These are phyloP conservation scores for Cadophora gregata DNA, from an alignment of 2,329 filamentous ascomycete species.

Conservation along the genomic window DNA sequence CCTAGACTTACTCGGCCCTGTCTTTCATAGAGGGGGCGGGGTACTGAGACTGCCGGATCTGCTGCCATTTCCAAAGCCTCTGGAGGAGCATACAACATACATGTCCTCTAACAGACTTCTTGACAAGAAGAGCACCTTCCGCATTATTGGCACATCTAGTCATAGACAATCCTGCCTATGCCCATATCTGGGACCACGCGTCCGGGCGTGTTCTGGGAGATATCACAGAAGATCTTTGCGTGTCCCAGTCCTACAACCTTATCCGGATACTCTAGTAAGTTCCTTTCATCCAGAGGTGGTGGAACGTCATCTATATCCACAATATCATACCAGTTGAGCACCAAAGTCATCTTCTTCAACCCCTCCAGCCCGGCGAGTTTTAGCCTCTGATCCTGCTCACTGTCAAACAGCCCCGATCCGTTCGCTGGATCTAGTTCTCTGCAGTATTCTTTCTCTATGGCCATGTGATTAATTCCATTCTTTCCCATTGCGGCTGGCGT, in stretches of 20 bases:
- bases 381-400: neutral
- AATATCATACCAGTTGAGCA: neutral
- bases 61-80: neutral
- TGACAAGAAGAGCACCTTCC: neutral
- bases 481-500: neutral
- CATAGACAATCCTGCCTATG: neutral
- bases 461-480: neutral
- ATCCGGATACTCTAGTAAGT: neutral
- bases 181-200: neutral
- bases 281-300: neutral
- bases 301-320: neutral
- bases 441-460: neutral
- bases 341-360: neutral
- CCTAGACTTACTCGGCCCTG: neutral
- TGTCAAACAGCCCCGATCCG: neutral
- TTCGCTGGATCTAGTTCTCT: neutral
- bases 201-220: neutral
- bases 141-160: neutral
- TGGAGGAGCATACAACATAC: too few species aligned
- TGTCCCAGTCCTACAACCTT: neutral
- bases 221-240: neutral
- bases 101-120: neutral
- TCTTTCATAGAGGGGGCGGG: neutral
- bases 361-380: neutral
- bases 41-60: neutral